Percentiles rank a stretch among this genome's conserved stretches.
These are phyloP conservation scores for Lactarius tabidus DNA, from an alignment of 768 basidiomycete genomes.

Conservation along the genomic window DNA sequence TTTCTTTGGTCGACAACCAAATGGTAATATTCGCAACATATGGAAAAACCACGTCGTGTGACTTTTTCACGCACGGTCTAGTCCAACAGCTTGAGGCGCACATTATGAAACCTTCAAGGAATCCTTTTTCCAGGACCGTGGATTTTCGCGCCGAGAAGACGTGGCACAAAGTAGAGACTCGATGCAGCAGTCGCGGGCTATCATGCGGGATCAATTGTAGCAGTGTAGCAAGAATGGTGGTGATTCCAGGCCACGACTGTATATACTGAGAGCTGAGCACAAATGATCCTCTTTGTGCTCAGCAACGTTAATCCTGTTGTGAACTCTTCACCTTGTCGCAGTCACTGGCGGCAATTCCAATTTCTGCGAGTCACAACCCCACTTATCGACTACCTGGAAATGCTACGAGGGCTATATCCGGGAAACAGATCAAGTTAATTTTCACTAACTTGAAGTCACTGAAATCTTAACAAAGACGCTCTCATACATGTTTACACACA, in stretches of 20 bases:
- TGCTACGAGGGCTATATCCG: too few species aligned
- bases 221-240: too few species aligned
- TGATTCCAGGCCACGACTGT: conserved; percentile 31
- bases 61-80: not conserved
- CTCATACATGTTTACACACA: not conserved
- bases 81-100: too few species aligned
- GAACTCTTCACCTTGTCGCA: conserved; percentile 20
- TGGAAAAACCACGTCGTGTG: not conserved
- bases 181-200: conserved; percentile 54
- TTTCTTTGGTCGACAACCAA: not conserved
- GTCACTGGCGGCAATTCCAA: conserved; percentile 41
- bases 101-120: too few species aligned
- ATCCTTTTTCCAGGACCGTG: conserved; percentile 59
- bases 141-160: conserved; percentile 51
- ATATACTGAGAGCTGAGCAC: conserved; percentile 60
- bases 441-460: too few species aligned
- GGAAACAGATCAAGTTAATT: too few species aligned
- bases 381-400: too few species aligned
- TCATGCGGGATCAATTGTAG: not conserved
- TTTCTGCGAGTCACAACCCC: conserved; percentile 34
- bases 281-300: conserved; percentile 42
- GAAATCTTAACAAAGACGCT: not conserved
- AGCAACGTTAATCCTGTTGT: too few species aligned
- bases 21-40: not conserved
- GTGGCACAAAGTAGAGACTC: conserved; percentile 42